Evolutionary conservation across 495 filamentous ascomycete genomes (phyloP), one percentile per base, ranked within the genome.

Genomic region (Penicillium paxilli): DNA sequence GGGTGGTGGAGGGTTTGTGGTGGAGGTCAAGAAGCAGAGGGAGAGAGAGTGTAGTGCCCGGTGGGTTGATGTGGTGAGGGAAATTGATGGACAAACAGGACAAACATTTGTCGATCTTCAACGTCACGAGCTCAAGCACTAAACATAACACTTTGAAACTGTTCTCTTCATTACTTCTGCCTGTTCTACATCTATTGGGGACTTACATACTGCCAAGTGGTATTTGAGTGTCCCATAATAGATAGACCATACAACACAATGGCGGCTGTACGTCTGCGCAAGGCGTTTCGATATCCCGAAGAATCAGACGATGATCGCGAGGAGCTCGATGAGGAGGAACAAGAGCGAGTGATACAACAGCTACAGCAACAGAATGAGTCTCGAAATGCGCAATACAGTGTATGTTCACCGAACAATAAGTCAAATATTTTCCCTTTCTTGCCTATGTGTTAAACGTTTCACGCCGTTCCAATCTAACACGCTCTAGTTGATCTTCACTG

Each of bases 321-420:
- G 52, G 77, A 84, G 51, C 59, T 86, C 26, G 86, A 88, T 56
- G 87, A 88, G 63, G 78, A 88, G 79, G 86, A 91, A 64, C 90
- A 94, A 74, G 89, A 92, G 60, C 66, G 71, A 44, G 70, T 91
- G 0, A 92, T 94, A 57, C 51, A 63, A 10, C 59, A 69, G 54
- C 78, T 92, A 17, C 65, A 77, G 28, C 44, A 33, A 16, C 73
- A 87, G 59, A 85, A 91, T 73, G 70, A 76, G 30, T 52, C 59
- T 20, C 79, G 79, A 47, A 88, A 89, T 65, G 72, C 69, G 10
- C 70, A 81, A 57, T 89, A 86, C 72, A 77, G 69, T 48, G 81
- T 83, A 76, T 58, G 47, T 50, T 5, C 42, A 4, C 8, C 33
- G 2, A 14, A 20, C n/a, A 3, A 41, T n/a, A 28, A 42, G 5